These are phyloP conservation scores for Phytophthora tentaculata DNA, from an alignment of 352 stramenopile genomes.

Conservation along the genomic window DNA sequence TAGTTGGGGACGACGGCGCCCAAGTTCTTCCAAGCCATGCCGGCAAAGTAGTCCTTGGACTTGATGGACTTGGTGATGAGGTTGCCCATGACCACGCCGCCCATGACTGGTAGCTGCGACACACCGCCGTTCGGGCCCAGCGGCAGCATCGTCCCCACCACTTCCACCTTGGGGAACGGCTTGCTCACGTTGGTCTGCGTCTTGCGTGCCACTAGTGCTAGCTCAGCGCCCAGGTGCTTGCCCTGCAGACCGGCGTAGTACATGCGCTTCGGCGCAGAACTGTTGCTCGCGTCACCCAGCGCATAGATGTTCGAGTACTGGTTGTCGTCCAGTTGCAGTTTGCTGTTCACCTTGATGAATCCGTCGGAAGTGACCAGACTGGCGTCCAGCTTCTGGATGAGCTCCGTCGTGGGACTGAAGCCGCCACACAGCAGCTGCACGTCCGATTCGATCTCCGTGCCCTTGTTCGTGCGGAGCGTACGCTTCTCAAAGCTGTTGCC, in stretches of 20 bases:
- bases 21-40: conserved; percentile 42
- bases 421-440: conserved; percentile 57
- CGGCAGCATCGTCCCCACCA: conserved; percentile 46
- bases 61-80: conserved; percentile 56
- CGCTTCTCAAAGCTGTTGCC: conserved; percentile 51
- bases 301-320: conserved; percentile 60
- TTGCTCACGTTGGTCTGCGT: conserved; percentile 44
- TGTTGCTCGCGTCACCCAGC: conserved; percentile 59
- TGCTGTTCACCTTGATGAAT: conserved; percentile 52
- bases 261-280: conserved; percentile 51
- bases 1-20: conserved; percentile 43
- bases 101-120: conserved; percentile 56
- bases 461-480: conserved; percentile 55
- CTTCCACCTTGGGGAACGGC: conserved; percentile 45
- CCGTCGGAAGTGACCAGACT: conserved; percentile 46
- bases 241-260: conserved; percentile 48
- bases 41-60: conserved; percentile 54
- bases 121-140: conserved; percentile 64
- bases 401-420: conserved; percentile 38
- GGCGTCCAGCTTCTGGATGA: conserved; percentile 49
- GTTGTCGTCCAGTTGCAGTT: conserved; percentile 52
- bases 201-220: conserved; percentile 43
- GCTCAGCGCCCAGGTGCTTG: conserved; percentile 43
- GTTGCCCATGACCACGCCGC: conserved; percentile 58
- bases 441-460: conserved; percentile 59